Percentiles rank a stretch among this genome's conserved stretches.
Evolutionary conservation across 1,284 basidiomycete genomes (phyloP).

Genomic region (Marasmius fiardii): DNA sequence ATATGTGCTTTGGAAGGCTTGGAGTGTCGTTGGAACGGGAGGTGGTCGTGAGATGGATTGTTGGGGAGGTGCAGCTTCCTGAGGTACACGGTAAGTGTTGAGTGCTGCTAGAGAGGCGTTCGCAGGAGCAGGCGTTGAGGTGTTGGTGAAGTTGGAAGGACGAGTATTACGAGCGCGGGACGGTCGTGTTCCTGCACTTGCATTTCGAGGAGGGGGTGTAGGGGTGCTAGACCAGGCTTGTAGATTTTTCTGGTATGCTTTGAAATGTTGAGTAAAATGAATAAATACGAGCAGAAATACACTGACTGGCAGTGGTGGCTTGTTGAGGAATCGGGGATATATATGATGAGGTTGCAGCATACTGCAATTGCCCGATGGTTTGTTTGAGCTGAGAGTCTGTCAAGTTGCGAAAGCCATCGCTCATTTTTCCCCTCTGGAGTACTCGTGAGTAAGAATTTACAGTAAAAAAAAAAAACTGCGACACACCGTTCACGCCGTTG

Average conservation of each 20-base stretch:
- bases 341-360: neutral
- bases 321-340: neutral
- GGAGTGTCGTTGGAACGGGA: constrained; percentile 51
- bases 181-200: neutral
- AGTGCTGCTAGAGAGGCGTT: constrained; percentile 27
- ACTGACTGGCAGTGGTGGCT: neutral
- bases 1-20: constrained; percentile 84
- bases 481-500: neutral
- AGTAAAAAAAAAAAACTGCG: neutral
- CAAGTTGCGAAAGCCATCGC: neutral
- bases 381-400: constrained; percentile 1
- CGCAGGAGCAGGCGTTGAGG: constrained; percentile 29
- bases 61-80: constrained; percentile 23
- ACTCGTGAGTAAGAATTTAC: neutral
- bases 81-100: constrained; percentile 9
- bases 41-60: constrained; percentile 24
- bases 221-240: constrained; percentile 2
- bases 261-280: neutral
- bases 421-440: neutral
- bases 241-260: constrained; percentile 1
- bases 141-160: constrained; percentile 24
- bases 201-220: neutral
- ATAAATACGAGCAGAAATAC: neutral
- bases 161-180: neutral
- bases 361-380: neutral